These are phyloP conservation scores for Boletellus ananas DNA, from an alignment of 768 basidiomycete genomes.

Conservation along the genomic window DNA sequence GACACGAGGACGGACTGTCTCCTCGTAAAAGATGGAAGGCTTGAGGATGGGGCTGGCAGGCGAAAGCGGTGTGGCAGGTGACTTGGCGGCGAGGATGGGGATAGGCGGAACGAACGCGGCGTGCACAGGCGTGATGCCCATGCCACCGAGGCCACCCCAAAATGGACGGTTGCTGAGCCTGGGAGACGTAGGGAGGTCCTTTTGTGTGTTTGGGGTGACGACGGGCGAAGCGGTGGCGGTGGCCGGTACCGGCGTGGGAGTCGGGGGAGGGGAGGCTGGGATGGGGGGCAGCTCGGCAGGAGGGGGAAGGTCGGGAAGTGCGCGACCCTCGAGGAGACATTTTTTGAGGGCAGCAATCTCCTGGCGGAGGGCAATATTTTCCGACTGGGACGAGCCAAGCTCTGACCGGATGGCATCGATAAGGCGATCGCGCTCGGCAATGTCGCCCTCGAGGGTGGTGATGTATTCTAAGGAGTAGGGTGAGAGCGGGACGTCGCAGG, in stretches of 20 bases:
- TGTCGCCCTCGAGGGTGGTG: constrained; percentile 86
- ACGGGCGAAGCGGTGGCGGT: constrained; percentile 26
- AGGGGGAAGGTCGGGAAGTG: constrained; percentile 43
- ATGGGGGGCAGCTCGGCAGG: constrained; percentile 37
- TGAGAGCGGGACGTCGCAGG: not conserved
- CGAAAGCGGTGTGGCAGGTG: constrained; percentile 10
- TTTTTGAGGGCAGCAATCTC: constrained; percentile 74
- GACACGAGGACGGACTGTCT: constrained; percentile 21
- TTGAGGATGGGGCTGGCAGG: constrained; percentile 29
- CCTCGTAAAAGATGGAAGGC: constrained; percentile 31
- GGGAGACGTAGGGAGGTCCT: constrained; percentile 68
- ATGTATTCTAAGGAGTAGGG: constrained; percentile 69
- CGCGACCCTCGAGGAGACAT: constrained; percentile 66
- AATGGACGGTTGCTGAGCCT: constrained; percentile 51
- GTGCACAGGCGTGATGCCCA: constrained; percentile 81
- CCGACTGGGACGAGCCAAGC: constrained; percentile 71
- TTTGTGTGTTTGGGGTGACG: constrained; percentile 68
- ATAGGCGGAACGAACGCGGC: constrained; percentile 77
- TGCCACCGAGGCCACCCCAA: constrained; percentile 77
- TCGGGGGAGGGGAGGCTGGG: constrained; percentile 41
- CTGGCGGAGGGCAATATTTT: constrained; percentile 79
- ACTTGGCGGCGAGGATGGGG: constrained; percentile 30
- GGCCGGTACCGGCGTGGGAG: constrained; percentile 18
- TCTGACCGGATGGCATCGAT: constrained; percentile 85
- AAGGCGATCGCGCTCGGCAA: constrained; percentile 87